Base-by-base conservation (phyloP, 176 grass and related monocot species). In the Puya raimondii region DNA sequence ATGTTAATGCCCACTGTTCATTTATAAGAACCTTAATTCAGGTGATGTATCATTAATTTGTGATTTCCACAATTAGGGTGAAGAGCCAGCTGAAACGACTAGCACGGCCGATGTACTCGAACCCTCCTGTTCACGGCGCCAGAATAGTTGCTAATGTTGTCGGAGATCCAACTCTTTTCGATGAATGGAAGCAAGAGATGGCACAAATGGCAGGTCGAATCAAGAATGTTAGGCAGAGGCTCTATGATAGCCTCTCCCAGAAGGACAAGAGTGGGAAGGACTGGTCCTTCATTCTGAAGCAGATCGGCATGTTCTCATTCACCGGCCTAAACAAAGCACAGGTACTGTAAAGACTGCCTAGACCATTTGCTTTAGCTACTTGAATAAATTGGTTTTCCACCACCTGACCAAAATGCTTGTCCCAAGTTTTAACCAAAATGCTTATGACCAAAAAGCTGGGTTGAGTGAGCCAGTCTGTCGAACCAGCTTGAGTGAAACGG, bases 251-350 rank as follows among this genome's bases (percentile, higher is more conserved):
- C 64, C 80, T 97, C 52, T 85, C 81, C 12, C 74, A 80, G 1
- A 97, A 90, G 69, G 93, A 97, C 49, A 70, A 90, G 27, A 88
- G 79, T 61, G 92, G 86, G 50, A 97, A 97, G 72, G 93, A 92
- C 63, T 97, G 93, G 93, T 97, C 89, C 47, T 97, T 90, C 75
- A 83, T 97, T 91, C 79, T 92, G 22, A 79, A 70, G 56, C 94
- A 97, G 84, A 97, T 97, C 12, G 94, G 89, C 84, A 92, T 97
- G 94, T 97, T 97, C 77, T 97, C 94, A 59, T 97, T 80, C 64
- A 97, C 86, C 7, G 89, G 94, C 53, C 87, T 97, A 75, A 90
- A 90, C 82, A 90, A 77, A 88, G 56, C 76, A 70, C 86, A 97
- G 94, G 87, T 88, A 78, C 17, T 63, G 18, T 65, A 10, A 9